Evolutionary conservation across 1,139 yeast species (phyloP), one percentile per base, ranked within the genome.

Genomic region (Debaryomyces sp.): DNA sequence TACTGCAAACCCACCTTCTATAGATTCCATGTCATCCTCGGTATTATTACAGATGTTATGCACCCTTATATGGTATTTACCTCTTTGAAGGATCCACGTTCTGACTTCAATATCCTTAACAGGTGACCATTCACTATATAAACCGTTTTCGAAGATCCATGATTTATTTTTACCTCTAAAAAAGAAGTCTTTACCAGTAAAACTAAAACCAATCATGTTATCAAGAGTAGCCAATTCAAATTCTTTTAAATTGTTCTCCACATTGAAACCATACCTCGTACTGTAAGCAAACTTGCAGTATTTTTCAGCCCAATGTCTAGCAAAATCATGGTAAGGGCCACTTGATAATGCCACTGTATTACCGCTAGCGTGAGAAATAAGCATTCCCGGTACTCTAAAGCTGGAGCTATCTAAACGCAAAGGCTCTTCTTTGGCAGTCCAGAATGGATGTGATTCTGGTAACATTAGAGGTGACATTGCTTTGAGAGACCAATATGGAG

Each of bases 271-370:
- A 47, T 61, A 65, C 30, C 62, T 46, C 4, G 67, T 53, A n/a
- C 67, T 60, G 48, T 65, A 66, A 12, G 67, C 69, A 52, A 66
- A 66, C 53, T 66, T 65, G 49, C 58, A 41, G 49, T 65, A 65
- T 50, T 65, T 65, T 39, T 63, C 69, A 5, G 61, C 50, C 21
- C 55, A 55, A 41, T 53, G 54, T 12, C 61, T 54, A 48, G 59
- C 44, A 42, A 50, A 48, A 27, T 48, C 49, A 13, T 62, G 57
- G 50, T 57, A 55, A 3, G 67, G 68, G 5, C 67, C 67, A 21
- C 64, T 57, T 6, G 58, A 57, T 15, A 65, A 49, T 7, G 63
- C 65, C 17, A 55, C 53, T 4, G 67, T 62, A 44, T 64, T 63
- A 6, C 48, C 50, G 10, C 51, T 51, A 18, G 48, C 42, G 50